Evolutionary conservation across 345 rosid species (phyloP).

Genomic region (Rhizophora apiculata): DNA sequence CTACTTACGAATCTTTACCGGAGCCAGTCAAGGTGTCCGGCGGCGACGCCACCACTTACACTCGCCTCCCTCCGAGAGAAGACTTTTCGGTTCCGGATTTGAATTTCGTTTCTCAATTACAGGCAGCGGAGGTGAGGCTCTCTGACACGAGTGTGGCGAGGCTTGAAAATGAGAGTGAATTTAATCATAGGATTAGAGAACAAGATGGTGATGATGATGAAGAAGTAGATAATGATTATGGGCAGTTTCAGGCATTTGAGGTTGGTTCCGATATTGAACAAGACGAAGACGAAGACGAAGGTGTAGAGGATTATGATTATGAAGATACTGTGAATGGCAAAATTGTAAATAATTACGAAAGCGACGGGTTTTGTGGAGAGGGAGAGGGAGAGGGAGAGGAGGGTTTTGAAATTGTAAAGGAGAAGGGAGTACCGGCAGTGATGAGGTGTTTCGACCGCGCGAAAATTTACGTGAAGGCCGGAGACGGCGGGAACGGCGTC

Average conservation of each 20-base stretch:
- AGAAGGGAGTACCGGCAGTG: conserved; percentile 88
- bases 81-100: conserved; percentile 38
- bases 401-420: conserved; percentile 50
- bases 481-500: conserved; percentile 90
- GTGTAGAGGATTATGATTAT: conserved; percentile 18
- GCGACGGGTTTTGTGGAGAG: conserved; percentile 3
- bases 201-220: conserved; percentile 27
- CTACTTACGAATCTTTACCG: conserved; percentile 10
- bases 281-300: conserved; percentile 36
- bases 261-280: conserved; percentile 34
- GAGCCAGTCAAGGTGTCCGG: conserved; percentile 44
- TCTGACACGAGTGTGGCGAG: conserved; percentile 45
- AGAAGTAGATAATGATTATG: conserved; percentile 29
- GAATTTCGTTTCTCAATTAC: conserved; percentile 1
- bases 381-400: conserved; percentile 14
- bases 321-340: conserved; percentile 32
- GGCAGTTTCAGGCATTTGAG: conserved; percentile 44
- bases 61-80: conserved; percentile 78
- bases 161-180: conserved; percentile 19
- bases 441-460: conserved; percentile 93
- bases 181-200: conserved; percentile 16
- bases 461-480: conserved; percentile 74
- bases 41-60: conserved; percentile 77
- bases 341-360: conserved; percentile 24
- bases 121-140: conserved; percentile 47